Evolutionary conservation across 805 yeast species (phyloP).

Genomic region (Metschnikowia vanudenii): DNA sequence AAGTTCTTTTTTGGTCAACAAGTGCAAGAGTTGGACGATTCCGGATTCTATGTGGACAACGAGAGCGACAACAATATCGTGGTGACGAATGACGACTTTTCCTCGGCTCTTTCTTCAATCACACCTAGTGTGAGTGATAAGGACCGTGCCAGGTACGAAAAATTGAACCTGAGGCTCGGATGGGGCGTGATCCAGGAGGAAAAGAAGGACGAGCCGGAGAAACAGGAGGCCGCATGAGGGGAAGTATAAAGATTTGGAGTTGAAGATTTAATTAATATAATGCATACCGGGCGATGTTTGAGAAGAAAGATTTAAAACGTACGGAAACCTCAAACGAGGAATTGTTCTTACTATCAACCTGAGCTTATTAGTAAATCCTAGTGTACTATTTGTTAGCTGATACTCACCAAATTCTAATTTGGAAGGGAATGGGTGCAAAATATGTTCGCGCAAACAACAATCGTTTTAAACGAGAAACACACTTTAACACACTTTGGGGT

Average conservation of each 20-base stretch:
- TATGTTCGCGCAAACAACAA: no score
- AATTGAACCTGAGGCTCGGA: constrained; percentile 69
- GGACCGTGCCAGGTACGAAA: constrained; percentile 76
- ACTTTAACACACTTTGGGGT: no score
- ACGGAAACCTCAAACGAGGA: no score
- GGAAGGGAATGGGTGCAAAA: no score
- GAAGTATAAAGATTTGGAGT: neutral
- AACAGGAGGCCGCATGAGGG: constrained; percentile 1
- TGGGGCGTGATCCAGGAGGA: constrained; percentile 52
- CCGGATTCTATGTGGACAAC: constrained; percentile 36
- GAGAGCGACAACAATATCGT: constrained; percentile 37
- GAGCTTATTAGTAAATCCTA: no score
- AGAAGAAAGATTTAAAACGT: no score
- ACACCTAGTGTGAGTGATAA: constrained; percentile 88
- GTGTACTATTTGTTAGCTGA: no score
- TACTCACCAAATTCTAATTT: no score
- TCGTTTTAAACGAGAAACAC: no score
- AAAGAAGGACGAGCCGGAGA: constrained; percentile 16
- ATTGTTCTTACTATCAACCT: no score
- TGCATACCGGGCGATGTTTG: no score
- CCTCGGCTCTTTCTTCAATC: constrained; percentile 66
- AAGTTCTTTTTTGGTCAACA: constrained; percentile 53
- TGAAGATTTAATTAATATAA: no score
- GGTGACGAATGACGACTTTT: constrained; percentile 69
- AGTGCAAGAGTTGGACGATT: constrained; percentile 38